Conservation (phyloP, 2,329 filamentous ascomycete species). For the Clarireedia hainanense region DNA sequence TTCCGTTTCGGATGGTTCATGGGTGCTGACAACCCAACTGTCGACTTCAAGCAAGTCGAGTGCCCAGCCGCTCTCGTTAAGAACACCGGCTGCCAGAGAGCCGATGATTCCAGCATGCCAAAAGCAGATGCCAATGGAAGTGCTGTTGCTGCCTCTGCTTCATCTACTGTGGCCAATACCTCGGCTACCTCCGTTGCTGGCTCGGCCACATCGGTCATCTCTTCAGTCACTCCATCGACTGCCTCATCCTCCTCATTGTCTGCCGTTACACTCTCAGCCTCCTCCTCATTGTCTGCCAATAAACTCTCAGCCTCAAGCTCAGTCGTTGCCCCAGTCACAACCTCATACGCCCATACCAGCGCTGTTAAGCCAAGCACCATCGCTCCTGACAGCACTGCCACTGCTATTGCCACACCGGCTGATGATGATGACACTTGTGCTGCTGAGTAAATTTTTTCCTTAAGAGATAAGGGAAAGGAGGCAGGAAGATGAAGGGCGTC, state of each 20-base stretch:
- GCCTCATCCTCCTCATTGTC: background rate
- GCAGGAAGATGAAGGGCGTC: too few species aligned
- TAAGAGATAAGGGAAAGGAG: too few species aligned
- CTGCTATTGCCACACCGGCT: background rate
- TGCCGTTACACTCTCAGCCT: background rate
- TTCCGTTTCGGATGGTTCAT: conserved; percentile 48
- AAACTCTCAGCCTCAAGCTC: background rate
- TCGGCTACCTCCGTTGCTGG: background rate
- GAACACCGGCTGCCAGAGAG: conserved; percentile 34
- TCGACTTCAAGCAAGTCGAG: conserved; percentile 39
- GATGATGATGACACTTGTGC: background rate
- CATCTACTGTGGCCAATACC: background rate
- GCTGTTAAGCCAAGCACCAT: background rate
- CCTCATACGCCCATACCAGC: background rate
- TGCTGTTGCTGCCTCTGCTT: background rate
- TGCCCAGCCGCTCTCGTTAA: conserved; percentile 40
- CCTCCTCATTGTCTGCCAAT: background rate
- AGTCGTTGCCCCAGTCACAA: background rate
- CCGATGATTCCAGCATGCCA: conserved; percentile 14
- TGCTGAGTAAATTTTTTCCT: background rate
- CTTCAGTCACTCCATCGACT: background rate
- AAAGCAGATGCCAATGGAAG: background rate
- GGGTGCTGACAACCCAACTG: conserved; percentile 39
- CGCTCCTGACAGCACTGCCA: background rate
- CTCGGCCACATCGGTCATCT: background rate